Percentiles rank a stretch among this genome's conserved stretches.
Evolutionary conservation across 257 asterid species (phyloP).

Genomic region (Penstemon barbatus): DNA sequence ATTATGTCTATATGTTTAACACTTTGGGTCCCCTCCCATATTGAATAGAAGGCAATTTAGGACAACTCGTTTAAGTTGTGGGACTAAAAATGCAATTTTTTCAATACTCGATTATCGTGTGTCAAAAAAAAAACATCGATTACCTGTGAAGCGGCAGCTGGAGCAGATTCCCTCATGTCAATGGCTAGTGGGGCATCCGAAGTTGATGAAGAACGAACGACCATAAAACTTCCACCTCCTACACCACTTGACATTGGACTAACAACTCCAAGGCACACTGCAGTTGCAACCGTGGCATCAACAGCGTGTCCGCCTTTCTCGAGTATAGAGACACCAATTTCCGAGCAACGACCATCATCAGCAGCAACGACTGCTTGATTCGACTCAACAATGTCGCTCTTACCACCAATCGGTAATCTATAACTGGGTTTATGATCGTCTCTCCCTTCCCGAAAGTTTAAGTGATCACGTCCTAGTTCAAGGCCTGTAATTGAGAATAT

Average conservation of each 20-base stretch:
- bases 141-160: slow-evolving; percentile 76
- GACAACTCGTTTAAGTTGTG: too few relatives aligned
- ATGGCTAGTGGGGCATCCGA: slow-evolving; percentile 46
- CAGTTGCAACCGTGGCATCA: slow-evolving; percentile 87
- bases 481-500: slow-evolving; percentile 24
- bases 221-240: slow-evolving; percentile 91
- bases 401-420: background rate
- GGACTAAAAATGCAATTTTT: too few relatives aligned
- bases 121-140: background rate
- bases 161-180: slow-evolving; percentile 96
- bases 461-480: slow-evolving; percentile 21
- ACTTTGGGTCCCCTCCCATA: too few relatives aligned
- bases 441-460: slow-evolving; percentile 24
- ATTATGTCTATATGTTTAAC: too few relatives aligned
- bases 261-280: slow-evolving; percentile 82
- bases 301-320: slow-evolving; percentile 81
- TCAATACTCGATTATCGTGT: too few relatives aligned
- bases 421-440: slow-evolving; percentile 18
- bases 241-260: slow-evolving; percentile 73
- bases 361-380: slow-evolving; percentile 74
- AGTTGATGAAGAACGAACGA: slow-evolving; percentile 56
- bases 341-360: slow-evolving; percentile 87
- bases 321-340: slow-evolving; percentile 57
- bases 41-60: too few relatives aligned
- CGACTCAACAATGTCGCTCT: slow-evolving; percentile 51